These are phyloP conservation scores for Phytophthora capsici DNA, from an alignment of 352 stramenopile species.

Conservation along the genomic window DNA sequence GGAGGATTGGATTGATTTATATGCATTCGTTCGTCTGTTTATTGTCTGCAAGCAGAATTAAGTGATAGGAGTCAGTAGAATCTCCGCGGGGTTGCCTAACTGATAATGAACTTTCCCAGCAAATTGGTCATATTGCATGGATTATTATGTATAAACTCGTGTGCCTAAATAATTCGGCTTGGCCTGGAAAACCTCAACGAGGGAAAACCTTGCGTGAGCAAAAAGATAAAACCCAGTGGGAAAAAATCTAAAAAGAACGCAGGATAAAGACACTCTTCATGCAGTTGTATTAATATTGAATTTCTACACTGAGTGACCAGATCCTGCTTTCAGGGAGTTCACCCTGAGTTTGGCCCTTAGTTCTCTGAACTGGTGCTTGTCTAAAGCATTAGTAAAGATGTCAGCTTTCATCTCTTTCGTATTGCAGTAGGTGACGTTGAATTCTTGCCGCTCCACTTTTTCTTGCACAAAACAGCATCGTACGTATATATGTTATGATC, in stretches of 20 bases:
- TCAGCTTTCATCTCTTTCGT: too few species aligned
- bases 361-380: too few species aligned
- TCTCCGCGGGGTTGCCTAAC: slow-evolving; percentile 5
- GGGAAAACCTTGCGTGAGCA: neutral
- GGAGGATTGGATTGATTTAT: slow-evolving; percentile 8
- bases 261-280: neutral
- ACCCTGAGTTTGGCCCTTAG: too few species aligned
- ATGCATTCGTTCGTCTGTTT: slow-evolving; percentile 4
- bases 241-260: slow-evolving; percentile 12
- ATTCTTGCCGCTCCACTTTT: too few species aligned
- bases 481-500: too few species aligned
- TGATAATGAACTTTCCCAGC: slow-evolving; percentile 8
- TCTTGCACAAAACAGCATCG: too few species aligned
- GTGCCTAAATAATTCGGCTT: slow-evolving; percentile 6
- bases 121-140: neutral
- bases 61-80: slow-evolving; percentile 11
- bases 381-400: too few species aligned
- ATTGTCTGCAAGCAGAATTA: slow-evolving; percentile 6
- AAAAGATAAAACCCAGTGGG: slow-evolving; percentile 5
- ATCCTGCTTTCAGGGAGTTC: too few species aligned
- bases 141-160: neutral
- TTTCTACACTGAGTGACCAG: too few species aligned
- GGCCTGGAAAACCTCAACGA: slow-evolving; percentile 17
- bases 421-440: too few species aligned
- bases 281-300: slow-evolving; percentile 4